Conservation (phyloP, 2,329 filamentous ascomycete species). For the Beauveria brongniartii region DNA sequence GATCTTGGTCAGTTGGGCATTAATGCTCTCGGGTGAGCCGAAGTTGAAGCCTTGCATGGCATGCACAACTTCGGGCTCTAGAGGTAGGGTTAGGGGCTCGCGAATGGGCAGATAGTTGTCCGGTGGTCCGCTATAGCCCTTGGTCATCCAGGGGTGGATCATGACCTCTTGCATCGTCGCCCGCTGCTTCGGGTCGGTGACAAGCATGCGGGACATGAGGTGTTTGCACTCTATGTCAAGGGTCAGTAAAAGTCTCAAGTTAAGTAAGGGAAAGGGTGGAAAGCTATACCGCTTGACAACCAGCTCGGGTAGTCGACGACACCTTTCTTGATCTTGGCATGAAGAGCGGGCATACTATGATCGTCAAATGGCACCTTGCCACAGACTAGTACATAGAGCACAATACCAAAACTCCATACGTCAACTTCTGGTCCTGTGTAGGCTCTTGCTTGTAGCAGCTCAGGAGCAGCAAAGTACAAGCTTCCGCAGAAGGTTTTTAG, state of each 20-base stretch:
- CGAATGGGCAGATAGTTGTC: constrained; percentile 82
- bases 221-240: constrained; percentile 71
- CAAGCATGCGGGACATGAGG: constrained; percentile 89
- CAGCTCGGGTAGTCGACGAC: constrained; percentile 92
- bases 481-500: constrained; percentile 97
- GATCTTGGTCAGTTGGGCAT: constrained; percentile 70
- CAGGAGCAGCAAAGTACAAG: constrained; percentile 93
- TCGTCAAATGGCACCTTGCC: constrained; percentile 98
- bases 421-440: constrained; percentile 97
- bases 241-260: background rate
- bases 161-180: constrained; percentile 87
- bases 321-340: constrained; percentile 98
- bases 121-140: constrained; percentile 77
- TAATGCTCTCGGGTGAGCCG: constrained; percentile 77
- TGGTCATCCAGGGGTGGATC: constrained; percentile 91
- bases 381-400: constrained; percentile 92
- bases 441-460: constrained; percentile 84
- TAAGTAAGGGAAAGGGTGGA: background rate
- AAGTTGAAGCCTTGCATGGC: constrained; percentile 99
- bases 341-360: constrained; percentile 96
- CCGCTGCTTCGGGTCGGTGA: constrained; percentile 82
- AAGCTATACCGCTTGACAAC: constrained; percentile 69
- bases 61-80: constrained; percentile 75
- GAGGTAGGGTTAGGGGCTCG: constrained; percentile 75
- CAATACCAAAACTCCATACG: constrained; percentile 97